These are phyloP conservation scores for Termitomyces bulborhizus DNA, from an alignment of 768 basidiomycete species.

Conservation along the genomic window DNA sequence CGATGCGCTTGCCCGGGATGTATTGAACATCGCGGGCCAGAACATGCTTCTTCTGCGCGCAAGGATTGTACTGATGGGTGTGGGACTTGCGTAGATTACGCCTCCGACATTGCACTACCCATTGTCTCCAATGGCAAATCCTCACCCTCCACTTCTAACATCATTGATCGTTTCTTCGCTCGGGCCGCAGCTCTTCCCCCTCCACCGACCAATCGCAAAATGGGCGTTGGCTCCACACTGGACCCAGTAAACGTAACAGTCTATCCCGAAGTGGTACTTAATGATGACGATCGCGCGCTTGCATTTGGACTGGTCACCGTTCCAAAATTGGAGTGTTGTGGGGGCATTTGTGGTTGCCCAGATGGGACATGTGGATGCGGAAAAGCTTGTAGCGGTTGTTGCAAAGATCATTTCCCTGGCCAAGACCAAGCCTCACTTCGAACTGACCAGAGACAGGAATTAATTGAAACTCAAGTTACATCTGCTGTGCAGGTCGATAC, in stretches of 20 bases:
- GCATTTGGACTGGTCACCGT: constrained; percentile 47
- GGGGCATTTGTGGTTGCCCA: constrained; percentile 55
- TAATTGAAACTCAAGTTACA: background rate
- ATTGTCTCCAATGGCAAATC: constrained; percentile 6
- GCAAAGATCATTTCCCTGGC: constrained; percentile 24
- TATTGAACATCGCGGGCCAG: constrained; percentile 55
- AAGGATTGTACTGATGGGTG: constrained; percentile 49
- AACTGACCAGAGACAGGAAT: background rate
- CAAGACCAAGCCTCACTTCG: background rate
- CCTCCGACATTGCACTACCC: constrained; percentile 38
- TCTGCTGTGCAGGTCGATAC: background rate
- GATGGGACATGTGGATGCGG: constrained; percentile 49
- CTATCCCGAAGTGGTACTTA: constrained; percentile 32
- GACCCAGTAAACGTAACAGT: constrained; percentile 49
- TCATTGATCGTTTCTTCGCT: constrained; percentile 61
- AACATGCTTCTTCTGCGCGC: constrained; percentile 39
- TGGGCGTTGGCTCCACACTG: constrained; percentile 28
- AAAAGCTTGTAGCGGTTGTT: constrained; percentile 50
- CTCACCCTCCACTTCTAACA: constrained; percentile 18
- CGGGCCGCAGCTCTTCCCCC: constrained; percentile 65
- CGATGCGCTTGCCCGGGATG: constrained; percentile 72
- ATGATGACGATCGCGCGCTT: constrained; percentile 30
- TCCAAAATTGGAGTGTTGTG: constrained; percentile 66
- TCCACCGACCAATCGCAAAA: constrained; percentile 39
- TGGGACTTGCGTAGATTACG: constrained; percentile 55